A percentile compares a stretch with the other conserved stretches of the same genome.
phyloP scores from a whole-genome alignment of 192 early-diverging fungal species.

The Gryganskiella cystojenkinii region DNA sequence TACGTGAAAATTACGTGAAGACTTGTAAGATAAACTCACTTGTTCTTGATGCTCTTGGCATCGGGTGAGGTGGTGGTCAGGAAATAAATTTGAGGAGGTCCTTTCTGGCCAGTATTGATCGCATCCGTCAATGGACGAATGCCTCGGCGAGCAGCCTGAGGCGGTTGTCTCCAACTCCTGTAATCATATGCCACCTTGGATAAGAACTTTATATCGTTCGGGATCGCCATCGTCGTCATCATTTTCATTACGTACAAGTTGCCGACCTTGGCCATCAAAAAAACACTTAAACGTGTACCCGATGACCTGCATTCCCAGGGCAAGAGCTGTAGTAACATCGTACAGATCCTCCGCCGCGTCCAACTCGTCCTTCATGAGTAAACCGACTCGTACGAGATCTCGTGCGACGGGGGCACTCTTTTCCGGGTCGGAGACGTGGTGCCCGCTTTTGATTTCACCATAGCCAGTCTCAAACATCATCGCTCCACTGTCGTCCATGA shows the following conservation, averaged over 20 bases:
- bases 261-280: slow-evolving; percentile 8
- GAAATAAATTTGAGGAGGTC: not conserved
- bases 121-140: not conserved
- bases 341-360: slow-evolving; percentile 2
- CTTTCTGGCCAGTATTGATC: slow-evolving; percentile 6
- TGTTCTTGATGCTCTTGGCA: no score
- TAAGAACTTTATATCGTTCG: slow-evolving; percentile 1
- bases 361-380: slow-evolving; percentile 2
- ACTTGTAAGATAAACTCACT: no score
- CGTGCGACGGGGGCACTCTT: slow-evolving; percentile 3
- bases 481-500: slow-evolving; percentile 3
- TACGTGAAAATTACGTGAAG: no score
- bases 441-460: slow-evolving; percentile 7
- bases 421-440: not conserved
- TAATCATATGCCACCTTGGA: slow-evolving; percentile 1
- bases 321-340: slow-evolving; percentile 1
- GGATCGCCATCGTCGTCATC: slow-evolving; percentile 4
- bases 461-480: slow-evolving; percentile 9
- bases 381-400: slow-evolving; percentile 1
- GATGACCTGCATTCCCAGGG: slow-evolving; percentile 3
- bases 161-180: not conserved
- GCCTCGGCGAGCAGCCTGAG: not conserved
- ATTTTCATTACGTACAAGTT: slow-evolving; percentile 3
- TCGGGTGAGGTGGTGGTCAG: not conserved
- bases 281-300: slow-evolving; percentile 1